Evolutionary conservation across 306 rosid species (phyloP).

Genomic region (Crotalaria pallida): DNA sequence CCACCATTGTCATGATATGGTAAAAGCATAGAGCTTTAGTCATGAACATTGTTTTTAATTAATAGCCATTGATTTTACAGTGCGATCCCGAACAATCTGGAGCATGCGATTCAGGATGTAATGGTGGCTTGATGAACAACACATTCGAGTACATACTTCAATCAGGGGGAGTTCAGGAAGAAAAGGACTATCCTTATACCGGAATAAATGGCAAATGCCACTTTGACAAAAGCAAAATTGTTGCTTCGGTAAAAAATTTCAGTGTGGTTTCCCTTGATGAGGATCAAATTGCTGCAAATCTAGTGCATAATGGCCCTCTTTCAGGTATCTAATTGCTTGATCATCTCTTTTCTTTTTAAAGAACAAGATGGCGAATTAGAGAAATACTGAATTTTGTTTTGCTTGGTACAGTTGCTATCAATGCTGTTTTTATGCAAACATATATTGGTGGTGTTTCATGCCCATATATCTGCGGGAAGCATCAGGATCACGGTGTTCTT

Average conservation of each 20-base stretch:
- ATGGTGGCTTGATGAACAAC: constrained; percentile 83
- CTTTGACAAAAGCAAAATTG: constrained; percentile 67
- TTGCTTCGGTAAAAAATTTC: constrained; percentile 65
- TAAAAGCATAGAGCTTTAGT: background rate
- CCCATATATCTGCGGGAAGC: constrained; percentile 69
- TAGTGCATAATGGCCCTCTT: constrained; percentile 83
- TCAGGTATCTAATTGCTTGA: constrained; percentile 50
- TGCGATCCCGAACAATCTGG: constrained; percentile 85
- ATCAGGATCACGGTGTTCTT: constrained; percentile 82
- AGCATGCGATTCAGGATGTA: constrained; percentile 80
- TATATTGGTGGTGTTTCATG: constrained; percentile 77
- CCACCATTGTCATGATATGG: background rate
- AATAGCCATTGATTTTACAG: constrained; percentile 37
- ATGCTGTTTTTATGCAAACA: constrained; percentile 88
- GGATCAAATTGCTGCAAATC: constrained; percentile 94
- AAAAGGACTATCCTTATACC: constrained; percentile 82
- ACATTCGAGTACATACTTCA: constrained; percentile 81
- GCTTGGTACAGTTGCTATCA: constrained; percentile 69
- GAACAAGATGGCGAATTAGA: background rate
- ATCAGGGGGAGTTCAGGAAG: constrained; percentile 72
- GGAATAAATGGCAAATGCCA: constrained; percentile 82
- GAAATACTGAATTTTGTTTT: constrained; percentile 8
- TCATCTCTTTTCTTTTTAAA: background rate
- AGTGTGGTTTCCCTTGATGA: constrained; percentile 77
- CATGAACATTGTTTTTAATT: background rate